These are phyloP conservation scores for Allantophomopsis cytisporea DNA, from an alignment of 2,329 filamentous ascomycete species.

Conservation along the genomic window DNA sequence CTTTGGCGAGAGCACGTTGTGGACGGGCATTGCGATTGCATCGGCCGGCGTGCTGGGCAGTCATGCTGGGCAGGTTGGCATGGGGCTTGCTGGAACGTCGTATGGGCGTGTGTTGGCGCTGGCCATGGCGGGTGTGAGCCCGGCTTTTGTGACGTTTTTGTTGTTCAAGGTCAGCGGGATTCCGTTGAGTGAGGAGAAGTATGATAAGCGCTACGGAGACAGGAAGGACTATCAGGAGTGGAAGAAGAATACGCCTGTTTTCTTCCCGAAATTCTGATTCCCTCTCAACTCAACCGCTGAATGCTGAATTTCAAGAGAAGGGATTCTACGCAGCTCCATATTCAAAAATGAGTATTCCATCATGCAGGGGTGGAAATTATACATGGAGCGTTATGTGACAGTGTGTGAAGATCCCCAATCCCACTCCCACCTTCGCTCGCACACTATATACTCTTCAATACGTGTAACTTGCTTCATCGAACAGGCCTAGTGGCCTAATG, in stretches of 20 bases:
- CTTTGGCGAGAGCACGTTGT: constrained; percentile 58
- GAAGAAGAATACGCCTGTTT: constrained; percentile 52
- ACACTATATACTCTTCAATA: too few relatives aligned
- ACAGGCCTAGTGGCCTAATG: not conserved
- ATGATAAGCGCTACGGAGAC: constrained; percentile 49
- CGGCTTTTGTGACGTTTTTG: constrained; percentile 49
- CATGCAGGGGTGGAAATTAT: too few relatives aligned
- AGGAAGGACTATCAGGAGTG: constrained; percentile 53
- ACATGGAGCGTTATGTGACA: too few relatives aligned
- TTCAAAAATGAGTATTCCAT: too few relatives aligned
- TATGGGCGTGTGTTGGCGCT: constrained; percentile 27
- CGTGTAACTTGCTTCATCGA: too few relatives aligned
- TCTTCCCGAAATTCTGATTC: constrained; percentile 43
- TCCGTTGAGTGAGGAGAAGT: constrained; percentile 54
- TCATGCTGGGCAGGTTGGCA: constrained; percentile 37
- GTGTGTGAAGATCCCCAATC: too few relatives aligned
- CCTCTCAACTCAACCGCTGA: too few relatives aligned
- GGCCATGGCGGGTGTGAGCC: constrained; percentile 33
- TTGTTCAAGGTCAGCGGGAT: constrained; percentile 50
- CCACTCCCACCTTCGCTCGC: too few relatives aligned
- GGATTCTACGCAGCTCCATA: too few relatives aligned
- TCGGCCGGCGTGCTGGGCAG: constrained; percentile 41
- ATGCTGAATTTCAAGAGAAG: too few relatives aligned
- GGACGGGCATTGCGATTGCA: constrained; percentile 50
- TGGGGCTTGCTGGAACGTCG: constrained; percentile 35